Conservation (phyloP, 2,329 filamentous ascomycete genomes). For the Ceratocystis smalleyi region DNA sequence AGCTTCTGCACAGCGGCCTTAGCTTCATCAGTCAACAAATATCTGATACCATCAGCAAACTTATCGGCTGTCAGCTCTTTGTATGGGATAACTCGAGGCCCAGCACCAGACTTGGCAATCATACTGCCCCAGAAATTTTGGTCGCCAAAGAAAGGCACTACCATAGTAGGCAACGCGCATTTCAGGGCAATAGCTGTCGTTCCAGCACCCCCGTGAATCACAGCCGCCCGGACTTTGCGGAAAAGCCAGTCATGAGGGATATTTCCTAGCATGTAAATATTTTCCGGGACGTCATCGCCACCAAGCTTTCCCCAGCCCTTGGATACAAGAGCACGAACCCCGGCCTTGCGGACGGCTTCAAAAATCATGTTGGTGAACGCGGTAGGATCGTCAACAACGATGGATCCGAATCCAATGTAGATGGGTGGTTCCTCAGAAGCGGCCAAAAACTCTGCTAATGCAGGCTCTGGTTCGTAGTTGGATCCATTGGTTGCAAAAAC, state of each 20-base stretch:
- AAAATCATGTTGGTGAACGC: slow-evolving; percentile 56
- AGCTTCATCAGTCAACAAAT: slow-evolving; percentile 48
- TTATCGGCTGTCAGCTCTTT: slow-evolving; percentile 48
- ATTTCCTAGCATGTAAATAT: slow-evolving; percentile 57
- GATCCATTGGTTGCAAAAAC: slow-evolving; percentile 58
- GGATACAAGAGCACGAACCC: slow-evolving; percentile 55
- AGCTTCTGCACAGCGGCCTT: slow-evolving; percentile 41
- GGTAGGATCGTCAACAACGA: slow-evolving; percentile 58
- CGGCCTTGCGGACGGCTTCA: slow-evolving; percentile 47
- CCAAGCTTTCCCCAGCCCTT: slow-evolving; percentile 65
- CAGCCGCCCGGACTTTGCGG: slow-evolving; percentile 46
- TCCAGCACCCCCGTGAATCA: slow-evolving; percentile 65
- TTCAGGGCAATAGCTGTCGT: slow-evolving; percentile 62
- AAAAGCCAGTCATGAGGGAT: slow-evolving; percentile 68
- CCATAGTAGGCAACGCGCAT: slow-evolving; percentile 55
- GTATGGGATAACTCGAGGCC: slow-evolving; percentile 52
- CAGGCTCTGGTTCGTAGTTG: slow-evolving; percentile 41
- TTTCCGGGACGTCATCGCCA: slow-evolving; percentile 40
- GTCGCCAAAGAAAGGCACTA: slow-evolving; percentile 67
- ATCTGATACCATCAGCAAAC: slow-evolving; percentile 54
- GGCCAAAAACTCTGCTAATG: slow-evolving; percentile 40
- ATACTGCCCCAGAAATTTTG: slow-evolving; percentile 66
- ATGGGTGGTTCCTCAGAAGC: slow-evolving; percentile 41
- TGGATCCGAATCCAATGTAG: slow-evolving; percentile 64
- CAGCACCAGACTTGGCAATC: slow-evolving; percentile 47